A percentile compares a stretch with the other conserved stretches of the same genome.
These are phyloP conservation scores for Aspergillus conjunctus DNA, from an alignment of 495 filamentous ascomycete species.

Conservation along the genomic window DNA sequence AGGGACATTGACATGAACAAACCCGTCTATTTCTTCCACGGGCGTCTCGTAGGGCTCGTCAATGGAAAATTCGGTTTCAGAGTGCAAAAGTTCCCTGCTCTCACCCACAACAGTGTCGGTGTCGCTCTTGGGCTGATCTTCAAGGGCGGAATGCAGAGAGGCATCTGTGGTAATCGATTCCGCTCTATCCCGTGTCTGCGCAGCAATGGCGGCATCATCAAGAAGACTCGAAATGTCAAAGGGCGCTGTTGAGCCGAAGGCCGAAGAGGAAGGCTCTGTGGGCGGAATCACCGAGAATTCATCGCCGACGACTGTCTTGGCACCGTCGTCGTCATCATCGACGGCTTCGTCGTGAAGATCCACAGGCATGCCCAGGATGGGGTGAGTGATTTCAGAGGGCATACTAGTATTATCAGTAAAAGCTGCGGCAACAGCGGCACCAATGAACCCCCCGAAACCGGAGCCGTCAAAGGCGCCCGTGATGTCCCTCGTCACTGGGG, in stretches of 20 bases:
- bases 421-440: slow-evolving; percentile 33
- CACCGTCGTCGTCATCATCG: slow-evolving; percentile 11
- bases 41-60: too few relatives aligned
- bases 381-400: not conserved
- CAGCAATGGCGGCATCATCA: not conserved
- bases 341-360: not conserved
- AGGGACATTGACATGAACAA: too few relatives aligned
- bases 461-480: slow-evolving; percentile 12
- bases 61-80: not conserved
- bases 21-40: too few relatives aligned
- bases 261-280: not conserved
- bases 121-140: not conserved
- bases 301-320: slow-evolving; percentile 8
- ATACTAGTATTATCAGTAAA: not conserved
- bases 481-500: slow-evolving; percentile 6
- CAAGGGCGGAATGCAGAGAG: not conserved
- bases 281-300: not conserved
- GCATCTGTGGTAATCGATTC: not conserved
- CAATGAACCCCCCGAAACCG: slow-evolving; percentile 32
- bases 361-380: not conserved
- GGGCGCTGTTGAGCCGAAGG: not conserved
- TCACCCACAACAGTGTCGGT: not conserved
- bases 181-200: not conserved
- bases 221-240: too few relatives aligned
- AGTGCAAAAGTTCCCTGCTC: not conserved